A percentile compares a stretch with the other conserved stretches of the same genome.
Evolutionary conservation across 2,329 filamentous ascomycete species (phyloP).

Genomic region (Massarina eburnea): DNA sequence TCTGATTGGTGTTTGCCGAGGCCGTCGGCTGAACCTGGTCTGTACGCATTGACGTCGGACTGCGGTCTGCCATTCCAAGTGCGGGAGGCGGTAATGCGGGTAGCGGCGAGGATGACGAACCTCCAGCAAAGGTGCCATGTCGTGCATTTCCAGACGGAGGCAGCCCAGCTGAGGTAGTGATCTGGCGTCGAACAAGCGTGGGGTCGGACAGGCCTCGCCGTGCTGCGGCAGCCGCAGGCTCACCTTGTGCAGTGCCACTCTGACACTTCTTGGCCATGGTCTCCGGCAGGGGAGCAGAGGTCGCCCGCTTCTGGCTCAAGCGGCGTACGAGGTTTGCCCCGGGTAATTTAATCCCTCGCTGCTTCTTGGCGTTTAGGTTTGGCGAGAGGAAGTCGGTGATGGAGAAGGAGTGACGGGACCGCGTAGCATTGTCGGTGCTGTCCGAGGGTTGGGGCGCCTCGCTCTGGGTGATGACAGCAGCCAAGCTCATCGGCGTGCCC

Average conservation of each 20-base stretch:
- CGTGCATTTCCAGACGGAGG: slow-evolving; percentile 13
- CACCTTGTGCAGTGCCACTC: slow-evolving; percentile 39
- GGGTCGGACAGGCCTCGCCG: slow-evolving; percentile 42
- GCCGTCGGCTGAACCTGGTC: slow-evolving; percentile 31
- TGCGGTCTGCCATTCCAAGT: slow-evolving; percentile 22
- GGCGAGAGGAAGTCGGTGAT: slow-evolving; percentile 48
- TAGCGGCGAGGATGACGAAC: slow-evolving; percentile 28
- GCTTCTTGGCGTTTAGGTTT: slow-evolving; percentile 43
- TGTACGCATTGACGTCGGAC: slow-evolving; percentile 35
- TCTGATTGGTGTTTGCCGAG: slow-evolving; percentile 35
- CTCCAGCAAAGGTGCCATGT: slow-evolving; percentile 13
- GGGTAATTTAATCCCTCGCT: slow-evolving; percentile 30
- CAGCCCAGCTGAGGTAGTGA: slow-evolving; percentile 28
- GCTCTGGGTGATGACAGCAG: slow-evolving; percentile 27
- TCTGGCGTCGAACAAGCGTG: slow-evolving; percentile 29
- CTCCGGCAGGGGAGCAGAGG: slow-evolving; percentile 38
- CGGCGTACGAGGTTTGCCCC: slow-evolving; percentile 30
- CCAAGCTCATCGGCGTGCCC: slow-evolving; percentile 40
- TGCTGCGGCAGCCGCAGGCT: slow-evolving; percentile 36
- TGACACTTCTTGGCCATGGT: slow-evolving; percentile 44
- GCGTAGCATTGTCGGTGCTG: slow-evolving; percentile 23
- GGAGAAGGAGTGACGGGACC: slow-evolving; percentile 53
- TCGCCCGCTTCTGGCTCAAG: slow-evolving; percentile 32
- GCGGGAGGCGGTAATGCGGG: slow-evolving; percentile 24
- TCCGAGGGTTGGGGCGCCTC: slow-evolving; percentile 15